Conservation (phyloP, 2,329 filamentous ascomycete species). For the Aspergillus jensenii region DNA sequence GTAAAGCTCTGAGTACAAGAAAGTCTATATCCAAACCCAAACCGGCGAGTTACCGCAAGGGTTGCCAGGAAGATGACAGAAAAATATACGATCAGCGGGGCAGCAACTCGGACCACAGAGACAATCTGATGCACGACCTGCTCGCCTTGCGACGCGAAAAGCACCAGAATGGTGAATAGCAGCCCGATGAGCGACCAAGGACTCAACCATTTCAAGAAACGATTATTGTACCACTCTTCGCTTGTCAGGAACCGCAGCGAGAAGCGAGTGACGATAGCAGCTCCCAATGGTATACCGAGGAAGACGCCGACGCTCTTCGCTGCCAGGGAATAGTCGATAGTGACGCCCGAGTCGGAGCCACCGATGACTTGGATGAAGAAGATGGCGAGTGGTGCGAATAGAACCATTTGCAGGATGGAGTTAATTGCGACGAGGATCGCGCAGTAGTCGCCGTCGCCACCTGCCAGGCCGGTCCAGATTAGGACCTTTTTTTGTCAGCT, state of each 20-base stretch:
- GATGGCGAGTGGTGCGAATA: conserved; percentile 69
- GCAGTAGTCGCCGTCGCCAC: conserved; percentile 78
- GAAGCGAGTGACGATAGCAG: conserved; percentile 74
- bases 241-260: conserved; percentile 56
- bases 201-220: conserved; percentile 68
- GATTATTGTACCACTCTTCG: conserved; percentile 62
- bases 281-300: conserved; percentile 77
- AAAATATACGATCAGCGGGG: conserved; percentile 82
- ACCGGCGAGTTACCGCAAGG: conserved; percentile 58
- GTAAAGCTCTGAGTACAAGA: conserved; percentile 80
- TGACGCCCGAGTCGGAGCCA: conserved; percentile 41
- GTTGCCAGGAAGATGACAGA: conserved; percentile 70
- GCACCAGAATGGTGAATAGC: conserved; percentile 80
- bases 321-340: conserved; percentile 63
- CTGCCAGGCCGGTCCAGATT: conserved; percentile 77
- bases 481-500: conserved; percentile 47
- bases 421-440: conserved; percentile 76
- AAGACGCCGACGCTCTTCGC: conserved; percentile 82
- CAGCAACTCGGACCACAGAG: conserved; percentile 75
- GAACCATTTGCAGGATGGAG: conserved; percentile 70
- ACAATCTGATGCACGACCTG: conserved; percentile 81
- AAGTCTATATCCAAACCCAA: conserved; percentile 73
- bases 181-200: conserved; percentile 80
- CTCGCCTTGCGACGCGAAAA: conserved; percentile 78
- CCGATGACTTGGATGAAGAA: conserved; percentile 72